These are phyloP conservation scores for Fraxinus quadrangulata DNA, from an alignment of 257 asterid genomes.

Conservation along the genomic window DNA sequence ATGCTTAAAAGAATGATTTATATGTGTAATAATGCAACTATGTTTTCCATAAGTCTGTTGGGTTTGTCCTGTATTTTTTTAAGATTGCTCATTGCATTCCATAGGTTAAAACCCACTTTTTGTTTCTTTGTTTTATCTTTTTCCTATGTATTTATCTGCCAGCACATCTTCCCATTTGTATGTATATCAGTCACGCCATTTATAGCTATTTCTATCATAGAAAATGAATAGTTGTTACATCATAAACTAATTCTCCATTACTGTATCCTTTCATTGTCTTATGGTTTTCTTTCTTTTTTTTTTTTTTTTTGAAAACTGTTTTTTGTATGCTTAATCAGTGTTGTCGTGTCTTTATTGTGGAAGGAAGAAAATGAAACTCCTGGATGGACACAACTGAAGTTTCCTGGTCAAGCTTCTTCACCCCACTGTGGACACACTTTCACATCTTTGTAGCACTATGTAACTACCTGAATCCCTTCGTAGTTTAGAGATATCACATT, in stretches of 20 bases:
- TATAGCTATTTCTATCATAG: not conserved
- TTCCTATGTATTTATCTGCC: not conserved
- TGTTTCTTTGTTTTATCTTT: not conserved
- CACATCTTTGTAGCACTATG: slow-evolving; percentile 85
- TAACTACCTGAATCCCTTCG: slow-evolving; percentile 40
- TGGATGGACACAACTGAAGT: slow-evolving; percentile 98
- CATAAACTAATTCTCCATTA: not conserved
- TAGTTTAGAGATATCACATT: slow-evolving; percentile 30
- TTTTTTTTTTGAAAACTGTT: not conserved
- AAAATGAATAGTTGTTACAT: not conserved
- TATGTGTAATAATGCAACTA: slow-evolving; percentile 5
- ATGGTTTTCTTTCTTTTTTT: not conserved
- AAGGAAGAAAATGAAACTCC: slow-evolving; percentile 96
- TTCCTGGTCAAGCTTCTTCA: slow-evolving; percentile 99
- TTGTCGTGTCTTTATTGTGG: slow-evolving; percentile 55
- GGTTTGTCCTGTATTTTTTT: not conserved
- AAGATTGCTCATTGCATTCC: slow-evolving; percentile 3
- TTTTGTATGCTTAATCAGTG: slow-evolving; percentile 2
- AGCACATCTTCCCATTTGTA: not conserved
- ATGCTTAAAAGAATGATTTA: not conserved
- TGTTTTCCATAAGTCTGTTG: slow-evolving; percentile 4
- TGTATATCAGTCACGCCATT: not conserved
- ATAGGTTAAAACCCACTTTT: not conserved
- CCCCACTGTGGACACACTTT: slow-evolving; percentile 96
- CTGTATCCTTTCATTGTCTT: slow-evolving; percentile 11